Base-by-base conservation (phyloP, 164 flowering plant genomes). In the Vitis riparia region DNA sequence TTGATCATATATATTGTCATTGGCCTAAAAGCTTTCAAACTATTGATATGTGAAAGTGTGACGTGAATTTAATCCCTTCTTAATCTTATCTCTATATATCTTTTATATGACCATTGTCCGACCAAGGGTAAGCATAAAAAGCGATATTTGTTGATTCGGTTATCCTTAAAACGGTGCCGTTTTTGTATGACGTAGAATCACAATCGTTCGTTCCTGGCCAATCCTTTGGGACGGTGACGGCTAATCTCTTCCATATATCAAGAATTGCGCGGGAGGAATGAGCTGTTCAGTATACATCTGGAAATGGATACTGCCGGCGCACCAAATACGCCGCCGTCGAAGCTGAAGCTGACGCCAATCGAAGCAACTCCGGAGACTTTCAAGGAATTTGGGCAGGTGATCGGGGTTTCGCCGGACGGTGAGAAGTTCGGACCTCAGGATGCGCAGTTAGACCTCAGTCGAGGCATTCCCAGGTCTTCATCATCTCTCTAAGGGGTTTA, bases 371-470 rank as follows among this genome's bases (percentile, higher is more conserved):
- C 85, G 30, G 83, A 78, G 59, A 88, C 78, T 63, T 94, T 94
- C 79, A 5, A 70, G 60, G 91, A 88, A 12, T 94, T 76, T 70
- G 98, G 98, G 1, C 97, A 94, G 71, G 89, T 94, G 12, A 79
- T 94, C 51, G 90, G 85, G 63, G 75, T 91, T 7, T 85, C 91
- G 3, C 78, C 85, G 0, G 99, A 91, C 57, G 93, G 93, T 12
- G 86, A 82, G 1, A 83, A 81, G 64, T 94, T 88, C 65, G 97
- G 97, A 3, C 92, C 90, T 37, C 72, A 60, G 8, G 99, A 92
- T 76, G 97, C 99, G 13, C 94, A 90, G 64, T 77, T 92, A n/a
- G 96, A 94, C 53, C 90, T 94, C 51, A 73, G 67, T 71, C 85
- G 77, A n/a, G 99, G 99, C 23, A 83, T 77, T 65, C 98, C 98